Evolutionary conservation across 495 filamentous ascomycete genomes (phyloP), one percentile per base, ranked within the genome.

Genomic region (Rhizodiscina lignyota): DNA sequence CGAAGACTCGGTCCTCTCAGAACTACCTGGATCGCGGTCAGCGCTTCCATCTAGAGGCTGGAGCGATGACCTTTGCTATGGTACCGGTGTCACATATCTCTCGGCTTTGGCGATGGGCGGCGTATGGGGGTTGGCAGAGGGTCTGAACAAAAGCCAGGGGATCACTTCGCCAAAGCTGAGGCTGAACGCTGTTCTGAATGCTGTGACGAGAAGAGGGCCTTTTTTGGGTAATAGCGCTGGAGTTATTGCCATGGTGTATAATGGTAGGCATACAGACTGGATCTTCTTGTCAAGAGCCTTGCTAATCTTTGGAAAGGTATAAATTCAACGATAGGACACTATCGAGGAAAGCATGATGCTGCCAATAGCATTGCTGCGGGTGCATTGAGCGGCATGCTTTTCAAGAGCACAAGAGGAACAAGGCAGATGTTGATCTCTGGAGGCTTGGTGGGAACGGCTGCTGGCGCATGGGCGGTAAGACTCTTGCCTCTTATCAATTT

Each of bases 41-140:
- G 77, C 82, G 23, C 70, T 97, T 22, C 91, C 91, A 3, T 93
- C 85, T 19, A 77, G 91, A 52, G 89, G 89, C 46, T 97, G 91
- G 75, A 89, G 82, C 34, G 89, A 97, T 53, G 89, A 97, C 56
- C 73, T 97, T 33, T 96, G 89, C 60, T 97, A 97, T 53, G 91
- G 91, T 48, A 85, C 87, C 18, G 89, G 89, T 37, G 75, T 86
- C 23, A 92, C 83, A 43, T 97, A 97, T 57, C 69, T 97, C 34
- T 63, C 75, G 8, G 89, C 77, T 1, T 63, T 97, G 42, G 69
- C 81, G n/a, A 35, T 91, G 27, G 89, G 89, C 48, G 89, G 89
- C 37, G 72, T 70, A 34, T 96, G 86, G 85, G 89, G 89, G 29
- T 54, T 96, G 38, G 72, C 75, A 21, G 89, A 97, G 59, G 89